Base-by-base conservation (phyloP, 441 rosid genomes). In the Kokia cookei region DNA sequence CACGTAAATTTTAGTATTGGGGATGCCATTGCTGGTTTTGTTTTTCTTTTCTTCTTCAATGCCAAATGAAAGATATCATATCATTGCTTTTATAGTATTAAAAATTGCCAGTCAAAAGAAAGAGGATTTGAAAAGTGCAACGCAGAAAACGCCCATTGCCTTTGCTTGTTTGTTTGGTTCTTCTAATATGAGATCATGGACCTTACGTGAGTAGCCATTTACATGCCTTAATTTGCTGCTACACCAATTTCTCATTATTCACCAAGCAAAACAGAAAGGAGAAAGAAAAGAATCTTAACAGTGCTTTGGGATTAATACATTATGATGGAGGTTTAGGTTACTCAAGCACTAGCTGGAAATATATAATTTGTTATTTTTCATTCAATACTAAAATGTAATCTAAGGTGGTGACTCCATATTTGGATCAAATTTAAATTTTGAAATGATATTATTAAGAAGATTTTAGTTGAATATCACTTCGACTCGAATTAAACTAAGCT, bases 11-110 rank as follows among this genome's bases (percentile, higher is more conserved):
- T 84, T 70, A 69, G 73, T 57, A 71, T 24, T 4, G 57, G 47
- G 3, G 80, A 32, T 32, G 37, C 80, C 90, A 86, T 86, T 71
- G 72, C 67, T 45, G 22, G 35, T 5, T 64, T 32, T 32, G 37
- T 67, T 74, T 29, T 72, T 64, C 3, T 63, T 37, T 64, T 62
- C 75, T 11, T 27, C 73, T 58, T 14, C 65, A 14, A 63, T 65
- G 58, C 71, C 11, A 11, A 40, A 55, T 47, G 55, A 42, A 73
- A 35, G 29, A 22, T 10, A 13, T 13, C 45, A 48, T 64, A 8
- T 22, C 40, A 59, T 27, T 7, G 57, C 45, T 53, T 80, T 74
- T 81, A 78, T 75, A 80, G 83, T 1, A 29, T 61, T 2, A 9
- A 60, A 42, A 17, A 27, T n/a, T 0, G 7, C 72, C 59, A 26